Evolutionary conservation across 1,139 yeast species (phyloP).

Genomic region (Yamadazyma sp.): DNA sequence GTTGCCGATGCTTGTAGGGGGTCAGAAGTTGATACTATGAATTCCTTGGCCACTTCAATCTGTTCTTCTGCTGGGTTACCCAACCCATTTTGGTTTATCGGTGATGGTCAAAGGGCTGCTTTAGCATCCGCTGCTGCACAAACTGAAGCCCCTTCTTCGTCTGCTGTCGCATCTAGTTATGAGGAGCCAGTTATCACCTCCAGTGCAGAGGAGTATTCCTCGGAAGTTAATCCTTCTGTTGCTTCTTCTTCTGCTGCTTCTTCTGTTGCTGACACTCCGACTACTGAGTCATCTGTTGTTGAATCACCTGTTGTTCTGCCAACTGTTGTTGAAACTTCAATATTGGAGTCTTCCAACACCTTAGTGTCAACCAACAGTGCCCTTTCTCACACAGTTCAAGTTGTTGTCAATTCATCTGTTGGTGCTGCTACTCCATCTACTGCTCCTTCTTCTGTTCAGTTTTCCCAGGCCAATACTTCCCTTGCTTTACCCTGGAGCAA

Average conservation of each 20-base stretch:
- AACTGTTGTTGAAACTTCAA: too few species aligned
- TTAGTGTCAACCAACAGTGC: too few species aligned
- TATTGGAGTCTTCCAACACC: too few species aligned
- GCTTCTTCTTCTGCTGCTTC: slow-evolving; percentile 4
- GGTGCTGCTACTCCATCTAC: too few species aligned
- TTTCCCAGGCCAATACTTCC: too few species aligned
- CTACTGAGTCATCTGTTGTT: slow-evolving; percentile 15
- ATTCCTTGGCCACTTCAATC: slow-evolving; percentile 26
- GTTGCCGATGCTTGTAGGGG: slow-evolving; percentile 30
- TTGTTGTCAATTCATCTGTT: not conserved
- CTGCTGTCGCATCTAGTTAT: slow-evolving; percentile 8
- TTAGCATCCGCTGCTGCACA: slow-evolving; percentile 12
- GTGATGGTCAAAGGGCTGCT: slow-evolving; percentile 16
- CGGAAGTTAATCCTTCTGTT: not conserved
- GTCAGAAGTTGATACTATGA: slow-evolving; percentile 20
- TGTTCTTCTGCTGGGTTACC: slow-evolving; percentile 30
- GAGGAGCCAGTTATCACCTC: slow-evolving; percentile 25
- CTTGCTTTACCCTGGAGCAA: too few species aligned
- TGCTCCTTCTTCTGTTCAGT: too few species aligned
- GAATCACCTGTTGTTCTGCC: slow-evolving; percentile 1
- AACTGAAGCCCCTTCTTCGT: slow-evolving; percentile 6
- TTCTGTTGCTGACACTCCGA: slow-evolving; percentile 15
- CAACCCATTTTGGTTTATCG: slow-evolving; percentile 26
- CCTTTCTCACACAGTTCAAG: too few species aligned
- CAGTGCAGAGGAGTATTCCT: slow-evolving; percentile 18